These are phyloP conservation scores for Linum lewisii DNA, from an alignment of 345 rosid species.

Conservation along the genomic window DNA sequence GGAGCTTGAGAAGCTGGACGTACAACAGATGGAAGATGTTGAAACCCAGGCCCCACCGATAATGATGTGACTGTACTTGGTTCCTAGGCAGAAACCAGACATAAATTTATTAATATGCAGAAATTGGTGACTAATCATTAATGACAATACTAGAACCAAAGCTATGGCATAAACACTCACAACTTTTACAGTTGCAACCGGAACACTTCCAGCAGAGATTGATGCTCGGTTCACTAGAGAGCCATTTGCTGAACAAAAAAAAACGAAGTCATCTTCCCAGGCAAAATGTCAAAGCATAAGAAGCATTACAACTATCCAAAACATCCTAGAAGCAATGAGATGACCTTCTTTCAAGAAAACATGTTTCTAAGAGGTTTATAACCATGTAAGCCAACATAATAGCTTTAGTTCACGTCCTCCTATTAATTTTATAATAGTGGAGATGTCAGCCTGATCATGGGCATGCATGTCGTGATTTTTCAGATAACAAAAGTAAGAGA, in stretches of 20 bases:
- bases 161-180: conserved; percentile 33
- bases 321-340: background rate
- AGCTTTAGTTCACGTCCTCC: too few species aligned
- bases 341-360: too few species aligned
- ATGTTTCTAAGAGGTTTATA: too few species aligned
- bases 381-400: too few species aligned
- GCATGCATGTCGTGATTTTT: background rate
- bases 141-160: background rate
- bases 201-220: conserved; percentile 59
- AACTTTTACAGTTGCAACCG: conserved; percentile 80
- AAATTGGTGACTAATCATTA: conserved; percentile 11
- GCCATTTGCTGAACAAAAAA: conserved; percentile 53
- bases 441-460: too few species aligned
- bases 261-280: conserved; percentile 12
- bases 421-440: too few species aligned
- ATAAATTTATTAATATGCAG: conserved; percentile 9
- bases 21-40: conserved; percentile 57
- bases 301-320: conserved; percentile 3
- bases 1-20: conserved; percentile 76
- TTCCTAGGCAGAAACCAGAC: conserved; percentile 42
- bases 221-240: conserved; percentile 50
- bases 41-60: conserved; percentile 51
- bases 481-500: background rate
- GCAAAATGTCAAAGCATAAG: conserved; percentile 8
- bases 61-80: conserved; percentile 72